These are phyloP conservation scores for Acer negundo DNA, from an alignment of 345 rosid species.

Conservation along the genomic window DNA sequence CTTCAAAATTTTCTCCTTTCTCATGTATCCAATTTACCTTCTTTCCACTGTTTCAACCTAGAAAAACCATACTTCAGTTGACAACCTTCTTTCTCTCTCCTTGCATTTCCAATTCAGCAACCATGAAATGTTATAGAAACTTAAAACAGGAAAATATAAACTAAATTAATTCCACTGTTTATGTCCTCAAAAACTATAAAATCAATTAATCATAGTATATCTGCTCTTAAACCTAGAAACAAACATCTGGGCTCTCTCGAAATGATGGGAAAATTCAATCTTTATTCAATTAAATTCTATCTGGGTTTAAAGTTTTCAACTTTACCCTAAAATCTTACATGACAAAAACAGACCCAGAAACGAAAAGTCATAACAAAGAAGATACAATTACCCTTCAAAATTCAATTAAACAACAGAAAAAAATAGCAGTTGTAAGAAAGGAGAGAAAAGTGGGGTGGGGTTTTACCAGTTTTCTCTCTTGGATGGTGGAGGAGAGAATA, in stretches of 20 bases:
- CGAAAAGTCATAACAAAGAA: conserved; percentile 7
- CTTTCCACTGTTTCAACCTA: too few relatives aligned
- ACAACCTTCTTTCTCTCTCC: background rate
- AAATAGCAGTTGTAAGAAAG: background rate
- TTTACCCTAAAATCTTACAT: background rate
- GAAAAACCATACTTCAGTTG: background rate
- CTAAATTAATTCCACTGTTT: background rate
- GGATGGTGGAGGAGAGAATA: conserved; percentile 64
- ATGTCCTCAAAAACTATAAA: background rate
- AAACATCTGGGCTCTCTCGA: background rate
- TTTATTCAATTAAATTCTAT: background rate
- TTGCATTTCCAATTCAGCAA: background rate
- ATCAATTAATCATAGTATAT: background rate
- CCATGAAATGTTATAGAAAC: background rate
- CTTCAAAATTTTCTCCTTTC: background rate
- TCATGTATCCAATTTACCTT: background rate
- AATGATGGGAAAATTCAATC: background rate
- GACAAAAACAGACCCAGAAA: background rate
- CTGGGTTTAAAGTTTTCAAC: background rate
- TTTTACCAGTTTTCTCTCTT: conserved; percentile 69
- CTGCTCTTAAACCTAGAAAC: background rate
- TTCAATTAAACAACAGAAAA: background rate
- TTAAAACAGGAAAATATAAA: too few relatives aligned
- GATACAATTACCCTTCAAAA: background rate
- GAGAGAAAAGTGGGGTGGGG: background rate